Conservation (phyloP, 202 grass and related monocot species). For the Eragrostis tef region DNA sequence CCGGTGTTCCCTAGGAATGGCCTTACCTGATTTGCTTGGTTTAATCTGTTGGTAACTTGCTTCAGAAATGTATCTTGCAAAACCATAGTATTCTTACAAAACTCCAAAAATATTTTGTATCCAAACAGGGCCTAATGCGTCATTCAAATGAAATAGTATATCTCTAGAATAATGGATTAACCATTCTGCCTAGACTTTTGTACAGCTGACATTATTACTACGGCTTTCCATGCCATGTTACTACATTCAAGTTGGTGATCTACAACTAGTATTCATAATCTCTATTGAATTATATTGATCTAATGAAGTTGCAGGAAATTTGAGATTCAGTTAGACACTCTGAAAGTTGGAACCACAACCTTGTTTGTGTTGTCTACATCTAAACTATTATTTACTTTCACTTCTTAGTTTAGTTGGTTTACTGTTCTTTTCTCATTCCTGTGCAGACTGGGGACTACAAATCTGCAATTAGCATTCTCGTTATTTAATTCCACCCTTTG, state of each 20-base stretch:
- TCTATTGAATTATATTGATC: neutral
- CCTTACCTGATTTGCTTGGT: too few relatives aligned
- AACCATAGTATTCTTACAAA: too few relatives aligned
- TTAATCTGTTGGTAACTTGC: too few relatives aligned
- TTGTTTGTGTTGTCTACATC: conserved; percentile 13
- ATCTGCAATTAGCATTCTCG: conserved; percentile 1
- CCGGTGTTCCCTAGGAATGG: too few relatives aligned
- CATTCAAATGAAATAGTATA: neutral
- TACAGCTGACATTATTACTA: neutral
- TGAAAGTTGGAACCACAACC: conserved; percentile 17
- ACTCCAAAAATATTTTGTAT: too few relatives aligned
- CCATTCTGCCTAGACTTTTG: neutral
- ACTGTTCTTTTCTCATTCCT: conserved; percentile 26
- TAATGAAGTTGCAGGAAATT: neutral
- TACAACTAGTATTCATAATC: conserved; percentile 4
- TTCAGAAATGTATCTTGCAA: too few relatives aligned
- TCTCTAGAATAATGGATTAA: neutral
- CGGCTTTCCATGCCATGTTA: neutral
- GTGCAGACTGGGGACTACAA: conserved; percentile 22
- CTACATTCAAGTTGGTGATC: neutral
- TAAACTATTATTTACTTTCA: conserved; percentile 28
- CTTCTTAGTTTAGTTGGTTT: conserved; percentile 15
- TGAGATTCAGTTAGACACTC: conserved; percentile 14
- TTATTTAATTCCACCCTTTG: conserved; percentile 33
- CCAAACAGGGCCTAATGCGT: too few relatives aligned